Base-by-base conservation (phyloP, 345 rosid genomes). In the Salix caprea region DNA sequence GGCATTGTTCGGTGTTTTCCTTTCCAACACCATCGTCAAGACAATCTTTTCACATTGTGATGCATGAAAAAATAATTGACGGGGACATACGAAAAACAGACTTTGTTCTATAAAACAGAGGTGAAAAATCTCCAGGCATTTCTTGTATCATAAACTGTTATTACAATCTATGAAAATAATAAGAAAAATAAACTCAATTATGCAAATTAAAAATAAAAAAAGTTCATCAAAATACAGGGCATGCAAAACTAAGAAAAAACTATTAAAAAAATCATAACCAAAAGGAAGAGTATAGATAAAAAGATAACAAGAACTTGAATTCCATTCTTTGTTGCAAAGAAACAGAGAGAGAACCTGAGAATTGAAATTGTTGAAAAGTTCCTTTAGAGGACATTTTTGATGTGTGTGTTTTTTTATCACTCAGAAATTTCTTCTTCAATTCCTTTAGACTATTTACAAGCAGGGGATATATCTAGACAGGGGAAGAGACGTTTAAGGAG, bases 351-450 rank as follows among this genome's bases (percentile, higher is more conserved):
- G 58, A 69, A 73, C 77, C 81, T 65, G 71, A 28, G 28, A 26
- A 71, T 7, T 48, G 75, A 52, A 71, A 71, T n/a, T 77, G 56
- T 71, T 65, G 65, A n/a, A 65, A 71, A 36, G 66, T 65, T 1
- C 5, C 23, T 50, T 48, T 34, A 34, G 70, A 23, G 3, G 70
- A 36, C 76, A 65, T 71, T 15, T 50, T 64, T 71, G 58, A 69
- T 24, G 12, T 36, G 46, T 0, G 10, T 21, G 21, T 11, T n/a
- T 39, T 11, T 56, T 26, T 23, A 7, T 65, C 15, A 2, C 18
- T 69, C 68, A 60, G 42, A 6, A 32, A 36, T 46, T 5, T 34
- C 34, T 28, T 24, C 44, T 36, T 66, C 23, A 36, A 19, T 30
- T 18, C 69, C 19, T 32, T 6, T 8, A 30, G 21, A 13, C 23